These are phyloP conservation scores for Lyophyllum semitale DNA, from an alignment of 768 basidiomycete genomes.

Conservation along the genomic window DNA sequence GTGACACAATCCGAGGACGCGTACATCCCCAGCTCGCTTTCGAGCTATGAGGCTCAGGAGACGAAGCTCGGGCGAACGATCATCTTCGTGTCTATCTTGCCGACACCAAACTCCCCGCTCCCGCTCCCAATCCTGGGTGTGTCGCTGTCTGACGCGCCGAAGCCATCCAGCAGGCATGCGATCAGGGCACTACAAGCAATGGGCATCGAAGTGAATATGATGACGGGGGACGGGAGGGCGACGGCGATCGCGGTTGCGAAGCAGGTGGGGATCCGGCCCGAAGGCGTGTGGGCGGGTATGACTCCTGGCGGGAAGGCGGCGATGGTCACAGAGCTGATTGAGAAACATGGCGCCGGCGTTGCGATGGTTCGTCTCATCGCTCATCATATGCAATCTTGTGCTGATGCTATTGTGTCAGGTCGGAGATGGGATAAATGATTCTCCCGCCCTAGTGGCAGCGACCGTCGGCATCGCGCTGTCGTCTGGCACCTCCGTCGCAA, in stretches of 20 bases:
- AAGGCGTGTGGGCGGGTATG: conserved; percentile 89
- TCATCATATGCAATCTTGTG: conserved; percentile 3
- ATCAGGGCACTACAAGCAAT: conserved; percentile 79
- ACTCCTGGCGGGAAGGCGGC: conserved; percentile 95
- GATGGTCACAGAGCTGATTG: conserved; percentile 79
- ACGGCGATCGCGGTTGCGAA: conserved; percentile 90
- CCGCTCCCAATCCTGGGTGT: conserved; percentile 74
- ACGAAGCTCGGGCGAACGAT: conserved; percentile 76
- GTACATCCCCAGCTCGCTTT: conserved; percentile 59
- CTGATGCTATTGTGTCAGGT: conserved; percentile 52
- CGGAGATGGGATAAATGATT: conserved; percentile 99
- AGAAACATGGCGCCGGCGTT: conserved; percentile 69
- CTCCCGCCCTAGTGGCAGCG: conserved; percentile 93
- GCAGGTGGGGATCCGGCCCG: conserved; percentile 83
- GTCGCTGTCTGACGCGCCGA: conserved; percentile 86
- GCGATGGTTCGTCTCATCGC: conserved; percentile 73
- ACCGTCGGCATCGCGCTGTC: conserved; percentile 96
- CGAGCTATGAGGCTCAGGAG: conserved; percentile 70
- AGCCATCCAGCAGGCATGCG: conserved; percentile 81
- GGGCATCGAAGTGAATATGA: conserved; percentile 92
- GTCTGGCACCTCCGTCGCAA: conserved; percentile 94
- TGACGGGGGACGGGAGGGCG: conserved; percentile 88
- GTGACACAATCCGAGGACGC: conserved; percentile 54
- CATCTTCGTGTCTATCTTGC: conserved; percentile 77
- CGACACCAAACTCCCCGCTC: conserved; percentile 34